A percentile compares a stretch with the other conserved stretches of the same genome.
Conservation (phyloP, 108 stramenopile species). For the Stephanodiscus triporus region DNA sequence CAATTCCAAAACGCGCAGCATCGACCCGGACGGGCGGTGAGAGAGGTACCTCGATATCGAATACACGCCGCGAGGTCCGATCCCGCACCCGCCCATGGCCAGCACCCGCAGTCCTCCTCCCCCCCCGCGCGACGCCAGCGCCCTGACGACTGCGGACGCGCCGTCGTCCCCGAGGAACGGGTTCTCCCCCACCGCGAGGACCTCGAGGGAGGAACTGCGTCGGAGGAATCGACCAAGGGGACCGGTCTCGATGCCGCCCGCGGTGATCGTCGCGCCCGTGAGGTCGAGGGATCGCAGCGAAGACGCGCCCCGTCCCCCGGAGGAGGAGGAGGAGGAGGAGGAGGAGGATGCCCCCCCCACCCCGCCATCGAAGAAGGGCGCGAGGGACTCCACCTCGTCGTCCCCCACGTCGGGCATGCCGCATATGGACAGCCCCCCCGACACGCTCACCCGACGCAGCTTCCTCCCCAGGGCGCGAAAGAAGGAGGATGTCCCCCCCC, state of each 20-base stretch:
- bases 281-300: constrained; percentile 20
- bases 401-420: constrained; percentile 21
- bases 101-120: constrained; percentile 12
- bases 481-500: no score
- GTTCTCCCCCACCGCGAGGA: constrained; percentile 33
- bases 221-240: constrained; percentile 15
- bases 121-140: neutral
- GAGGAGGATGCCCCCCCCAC: no score
- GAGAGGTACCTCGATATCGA: constrained; percentile 12
- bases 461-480: constrained; percentile 26
- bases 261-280: constrained; percentile 23
- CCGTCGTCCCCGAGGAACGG: constrained; percentile 27
- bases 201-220: constrained; percentile 18
- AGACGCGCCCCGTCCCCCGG: neutral
- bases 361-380: constrained; percentile 18
- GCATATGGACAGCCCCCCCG: constrained; percentile 24
- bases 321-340: neutral
- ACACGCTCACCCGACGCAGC: constrained; percentile 10
- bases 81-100: constrained; percentile 17
- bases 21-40: neutral
- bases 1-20: constrained; percentile 43
- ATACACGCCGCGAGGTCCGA: neutral
- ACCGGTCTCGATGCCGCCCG: neutral
- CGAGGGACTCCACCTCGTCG: constrained; percentile 11
- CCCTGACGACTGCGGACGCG: neutral